Conservation (phyloP, 352 stramenopile genomes). For the Thalassiosira sp. region DNA sequence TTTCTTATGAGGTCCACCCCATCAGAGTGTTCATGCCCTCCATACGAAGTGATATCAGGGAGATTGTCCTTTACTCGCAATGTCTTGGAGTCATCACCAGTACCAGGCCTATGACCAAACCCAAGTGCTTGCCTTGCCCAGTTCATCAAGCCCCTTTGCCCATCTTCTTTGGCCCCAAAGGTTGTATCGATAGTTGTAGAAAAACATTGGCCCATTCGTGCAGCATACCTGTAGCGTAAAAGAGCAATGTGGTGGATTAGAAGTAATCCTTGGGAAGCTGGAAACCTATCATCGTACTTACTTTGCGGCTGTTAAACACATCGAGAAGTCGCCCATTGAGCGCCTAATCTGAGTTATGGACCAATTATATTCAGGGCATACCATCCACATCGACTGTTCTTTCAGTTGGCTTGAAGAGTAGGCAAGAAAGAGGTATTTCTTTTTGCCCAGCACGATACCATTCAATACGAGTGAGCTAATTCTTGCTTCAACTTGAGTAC, state of each 20-base stretch:
- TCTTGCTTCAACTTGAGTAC: slow-evolving; percentile 4
- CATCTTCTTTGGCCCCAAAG: not conserved
- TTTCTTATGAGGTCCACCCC: slow-evolving; percentile 25
- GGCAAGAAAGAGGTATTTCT: slow-evolving; percentile 31
- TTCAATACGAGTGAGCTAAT: slow-evolving; percentile 26
- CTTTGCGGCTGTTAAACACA: slow-evolving; percentile 28
- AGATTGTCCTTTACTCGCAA: slow-evolving; percentile 13
- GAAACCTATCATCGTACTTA: too few species aligned
- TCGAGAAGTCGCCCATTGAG: slow-evolving; percentile 29
- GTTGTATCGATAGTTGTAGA: slow-evolving; percentile 29
- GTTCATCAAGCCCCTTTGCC: not conserved
- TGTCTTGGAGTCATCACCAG: not conserved
- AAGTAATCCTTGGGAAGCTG: too few species aligned
- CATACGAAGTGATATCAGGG: slow-evolving; percentile 2
- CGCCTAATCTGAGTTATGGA: slow-evolving; percentile 8
- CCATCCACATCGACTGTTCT: slow-evolving; percentile 38
- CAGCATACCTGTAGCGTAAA: too few species aligned
- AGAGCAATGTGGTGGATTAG: too few species aligned
- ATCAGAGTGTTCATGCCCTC: slow-evolving; percentile 21
- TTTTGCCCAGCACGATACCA: slow-evolving; percentile 19
- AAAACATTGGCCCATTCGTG: slow-evolving; percentile 40
- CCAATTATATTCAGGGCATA: slow-evolving; percentile 19
- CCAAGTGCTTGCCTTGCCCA: slow-evolving; percentile 3
- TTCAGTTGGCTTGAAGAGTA: slow-evolving; percentile 43
- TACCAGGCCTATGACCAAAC: not conserved